A percentile compares a stretch with the other conserved stretches of the same genome.
Conservation (phyloP, 345 rosid genomes). For the Capsella bursapastoris region DNA sequence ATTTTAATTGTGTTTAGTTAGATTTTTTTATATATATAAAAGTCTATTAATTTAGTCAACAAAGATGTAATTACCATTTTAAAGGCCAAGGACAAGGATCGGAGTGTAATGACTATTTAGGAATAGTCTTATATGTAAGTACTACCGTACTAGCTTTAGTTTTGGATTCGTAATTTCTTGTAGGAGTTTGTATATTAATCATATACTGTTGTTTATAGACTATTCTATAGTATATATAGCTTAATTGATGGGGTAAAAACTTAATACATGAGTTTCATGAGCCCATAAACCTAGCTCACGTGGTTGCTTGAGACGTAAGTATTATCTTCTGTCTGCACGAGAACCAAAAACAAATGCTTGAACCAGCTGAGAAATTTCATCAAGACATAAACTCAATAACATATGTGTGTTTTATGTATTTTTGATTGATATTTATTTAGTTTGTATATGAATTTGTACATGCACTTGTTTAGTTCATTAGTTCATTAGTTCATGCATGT, state of each 20-base stretch:
- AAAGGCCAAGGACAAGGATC: neutral
- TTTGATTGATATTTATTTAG: too few relatives aligned
- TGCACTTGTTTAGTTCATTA: too few relatives aligned
- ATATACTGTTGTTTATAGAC: neutral
- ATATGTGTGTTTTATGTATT: neutral
- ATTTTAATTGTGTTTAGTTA: constrained; percentile 25
- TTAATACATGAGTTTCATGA: constrained; percentile 14
- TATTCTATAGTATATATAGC: too few relatives aligned
- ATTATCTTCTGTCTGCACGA: constrained; percentile 3
- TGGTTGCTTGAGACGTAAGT: constrained; percentile 14
- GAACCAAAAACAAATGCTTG: neutral
- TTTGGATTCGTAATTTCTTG: constrained; percentile 6
- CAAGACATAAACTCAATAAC: neutral
- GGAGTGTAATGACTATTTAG: constrained; percentile 27
- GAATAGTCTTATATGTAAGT: neutral
- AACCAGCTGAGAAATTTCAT: constrained; percentile 3
- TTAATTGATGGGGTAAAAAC: neutral
- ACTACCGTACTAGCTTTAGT: neutral
- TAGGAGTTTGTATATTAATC: neutral
- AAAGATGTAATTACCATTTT: constrained; percentile 25
- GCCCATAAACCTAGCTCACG: constrained; percentile 28
- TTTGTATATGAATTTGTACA: too few relatives aligned
- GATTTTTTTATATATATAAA: neutral
- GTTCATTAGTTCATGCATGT: neutral
- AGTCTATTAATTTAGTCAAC: constrained; percentile 38